Percentiles rank a stretch among this genome's conserved stretches.
Evolutionary conservation across 805 yeast genomes (phyloP).

Genomic region (Metschnikowia peoriensis): DNA sequence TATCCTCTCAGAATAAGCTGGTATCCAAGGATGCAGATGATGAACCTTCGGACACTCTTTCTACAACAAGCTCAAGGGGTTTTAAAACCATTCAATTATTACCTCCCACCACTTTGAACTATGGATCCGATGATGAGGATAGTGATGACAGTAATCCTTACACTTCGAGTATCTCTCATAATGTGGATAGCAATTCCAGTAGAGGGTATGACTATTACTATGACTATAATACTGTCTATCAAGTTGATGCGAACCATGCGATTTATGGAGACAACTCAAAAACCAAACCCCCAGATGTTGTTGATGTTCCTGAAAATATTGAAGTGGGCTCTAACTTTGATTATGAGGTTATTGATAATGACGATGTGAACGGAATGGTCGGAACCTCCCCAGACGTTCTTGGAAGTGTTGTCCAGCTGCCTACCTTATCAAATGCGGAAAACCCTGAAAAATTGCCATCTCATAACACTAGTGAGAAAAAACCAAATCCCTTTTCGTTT

Average conservation of each 20-base stretch:
- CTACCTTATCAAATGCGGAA: background rate
- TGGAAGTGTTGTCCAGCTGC: constrained; percentile 1
- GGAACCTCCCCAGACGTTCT: constrained; percentile 16
- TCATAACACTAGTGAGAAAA: constrained; percentile 16
- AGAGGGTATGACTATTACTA: constrained; percentile 77
- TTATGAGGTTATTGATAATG: constrained; percentile 34
- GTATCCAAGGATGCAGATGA: constrained; percentile 7
- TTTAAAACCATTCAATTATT: constrained; percentile 67
- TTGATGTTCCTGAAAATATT: constrained; percentile 48
- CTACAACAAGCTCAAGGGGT: constrained; percentile 29
- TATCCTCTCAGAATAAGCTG: constrained; percentile 12
- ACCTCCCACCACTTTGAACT: constrained; percentile 85
- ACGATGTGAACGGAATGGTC: constrained; percentile 18
- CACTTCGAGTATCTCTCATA: constrained; percentile 62
- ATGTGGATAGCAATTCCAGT: constrained; percentile 56
- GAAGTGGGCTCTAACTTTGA: constrained; percentile 40
- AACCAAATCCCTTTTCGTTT: constrained; percentile 13
- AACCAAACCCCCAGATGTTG: constrained; percentile 36
- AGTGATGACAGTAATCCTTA: constrained; percentile 56
- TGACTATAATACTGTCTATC: constrained; percentile 77
- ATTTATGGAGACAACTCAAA: constrained; percentile 30
- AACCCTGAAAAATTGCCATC: constrained; percentile 18
- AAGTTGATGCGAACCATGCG: constrained; percentile 46
- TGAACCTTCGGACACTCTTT: constrained; percentile 28
- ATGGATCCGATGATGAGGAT: constrained; percentile 62